Conservation (phyloP, 2,329 filamentous ascomycete genomes). For the Nemania sp. region DNA sequence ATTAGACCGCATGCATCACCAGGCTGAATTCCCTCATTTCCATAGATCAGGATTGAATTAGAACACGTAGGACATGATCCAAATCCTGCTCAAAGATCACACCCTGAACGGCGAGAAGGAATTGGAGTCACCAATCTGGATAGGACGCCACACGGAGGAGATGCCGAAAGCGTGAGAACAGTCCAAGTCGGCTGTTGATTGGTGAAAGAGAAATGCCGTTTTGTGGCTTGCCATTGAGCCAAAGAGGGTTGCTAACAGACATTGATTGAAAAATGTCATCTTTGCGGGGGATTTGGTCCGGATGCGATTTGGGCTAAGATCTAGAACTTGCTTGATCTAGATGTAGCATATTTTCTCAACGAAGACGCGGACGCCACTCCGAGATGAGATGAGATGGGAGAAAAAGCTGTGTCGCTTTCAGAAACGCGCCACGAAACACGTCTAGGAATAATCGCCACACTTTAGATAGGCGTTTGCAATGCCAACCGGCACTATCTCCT, state of each 20-base stretch:
- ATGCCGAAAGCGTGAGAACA: not conserved
- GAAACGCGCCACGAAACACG: not conserved
- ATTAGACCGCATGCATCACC: not conserved
- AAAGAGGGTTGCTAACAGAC: not conserved
- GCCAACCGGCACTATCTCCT: not conserved
- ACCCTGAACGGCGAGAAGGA: not conserved
- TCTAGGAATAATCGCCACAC: slow-evolving; percentile 5
- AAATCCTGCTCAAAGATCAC: not conserved
- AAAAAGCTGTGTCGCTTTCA: not conserved
- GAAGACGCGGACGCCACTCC: not conserved
- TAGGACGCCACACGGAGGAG: not conserved
- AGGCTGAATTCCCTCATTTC: not conserved
- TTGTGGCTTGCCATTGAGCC: not conserved
- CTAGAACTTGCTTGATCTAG: slow-evolving; percentile 1
- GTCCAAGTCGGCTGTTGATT: not conserved
- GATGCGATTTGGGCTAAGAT: slow-evolving; percentile 16
- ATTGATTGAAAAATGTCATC: not conserved
- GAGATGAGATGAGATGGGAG: not conserved
- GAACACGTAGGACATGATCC: not conserved
- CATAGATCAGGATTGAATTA: not conserved
- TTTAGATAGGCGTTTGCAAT: not conserved
- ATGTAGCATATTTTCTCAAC: not conserved
- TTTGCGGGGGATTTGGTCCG: slow-evolving; percentile 18
- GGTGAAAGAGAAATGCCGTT: not conserved
- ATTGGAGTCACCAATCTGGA: not conserved